These are phyloP conservation scores for Backusella macrospora DNA, from an alignment of 192 early-diverging fungal species.

Conservation along the genomic window DNA sequence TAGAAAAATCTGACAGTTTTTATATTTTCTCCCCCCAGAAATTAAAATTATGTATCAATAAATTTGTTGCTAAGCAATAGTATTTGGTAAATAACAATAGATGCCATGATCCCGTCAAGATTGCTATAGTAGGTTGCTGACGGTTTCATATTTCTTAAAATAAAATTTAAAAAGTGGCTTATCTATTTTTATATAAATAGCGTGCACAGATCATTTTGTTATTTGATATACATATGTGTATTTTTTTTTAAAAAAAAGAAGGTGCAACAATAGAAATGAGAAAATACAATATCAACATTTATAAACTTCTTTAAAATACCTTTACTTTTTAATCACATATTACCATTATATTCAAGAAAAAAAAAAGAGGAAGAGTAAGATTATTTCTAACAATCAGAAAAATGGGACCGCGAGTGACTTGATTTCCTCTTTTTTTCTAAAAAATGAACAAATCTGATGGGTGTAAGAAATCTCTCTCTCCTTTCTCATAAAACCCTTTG, in stretches of 20 bases:
- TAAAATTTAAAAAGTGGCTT: slow-evolving; percentile 13
- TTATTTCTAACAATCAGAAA: neutral
- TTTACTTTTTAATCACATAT: neutral
- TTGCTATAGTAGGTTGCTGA: no score
- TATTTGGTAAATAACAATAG: no score
- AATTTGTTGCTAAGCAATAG: no score
- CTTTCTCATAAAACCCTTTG: neutral
- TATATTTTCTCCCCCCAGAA: no score
- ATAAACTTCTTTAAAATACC: neutral
- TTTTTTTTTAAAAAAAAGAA: neutral
- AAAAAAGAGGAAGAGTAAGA: neutral
- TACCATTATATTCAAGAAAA: neutral
- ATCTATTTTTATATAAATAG: neutral
- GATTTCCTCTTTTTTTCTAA: slow-evolving; percentile 10
- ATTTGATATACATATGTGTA: no score
- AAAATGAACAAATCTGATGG: slow-evolving; percentile 3
- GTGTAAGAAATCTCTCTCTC: neutral
- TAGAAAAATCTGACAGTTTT: no score
- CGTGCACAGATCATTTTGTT: slow-evolving; percentile 6
- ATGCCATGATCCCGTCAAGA: no score
- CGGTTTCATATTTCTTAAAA: neutral
- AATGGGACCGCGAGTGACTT: slow-evolving; percentile 9
- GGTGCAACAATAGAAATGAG: neutral
- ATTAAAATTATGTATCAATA: no score
- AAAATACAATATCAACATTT: neutral